phyloP scores from a whole-genome alignment of 2,329 filamentous ascomycete species.

The Byssoonygena ceratinophila region DNA sequence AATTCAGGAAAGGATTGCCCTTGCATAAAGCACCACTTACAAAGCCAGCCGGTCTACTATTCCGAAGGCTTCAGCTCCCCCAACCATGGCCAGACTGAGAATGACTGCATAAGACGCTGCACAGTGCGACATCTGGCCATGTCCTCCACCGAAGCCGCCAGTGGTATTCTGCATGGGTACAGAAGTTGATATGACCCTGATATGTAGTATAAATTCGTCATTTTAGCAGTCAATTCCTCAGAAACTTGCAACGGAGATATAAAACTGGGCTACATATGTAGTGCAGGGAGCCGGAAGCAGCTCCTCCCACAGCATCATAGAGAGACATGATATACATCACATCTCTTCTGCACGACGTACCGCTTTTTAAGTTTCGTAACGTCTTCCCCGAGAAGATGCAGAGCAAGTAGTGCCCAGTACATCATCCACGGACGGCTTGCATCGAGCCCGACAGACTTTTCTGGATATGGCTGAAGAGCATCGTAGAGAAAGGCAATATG shows the following conservation, averaged over 20 bases:
- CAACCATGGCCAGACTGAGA: conserved; percentile 67
- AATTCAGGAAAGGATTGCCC: not conserved
- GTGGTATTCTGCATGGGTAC: conserved; percentile 67
- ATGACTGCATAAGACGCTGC: conserved; percentile 80
- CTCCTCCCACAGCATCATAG: not conserved
- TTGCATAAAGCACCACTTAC: conserved; percentile 28
- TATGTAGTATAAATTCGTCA: conserved; percentile 14
- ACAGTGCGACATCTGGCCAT: conserved; percentile 78
- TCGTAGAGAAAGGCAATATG: conserved; percentile 43
- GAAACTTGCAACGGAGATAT: conserved; percentile 2
- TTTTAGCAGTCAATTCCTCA: too few species aligned
- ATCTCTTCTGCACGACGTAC: conserved; percentile 29
- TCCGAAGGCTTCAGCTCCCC: conserved; percentile 61
- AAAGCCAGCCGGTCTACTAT: conserved; percentile 70
- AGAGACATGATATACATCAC: not conserved
- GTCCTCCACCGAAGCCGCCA: conserved; percentile 89
- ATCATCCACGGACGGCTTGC: conserved; percentile 86
- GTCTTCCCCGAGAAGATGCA: conserved; percentile 69
- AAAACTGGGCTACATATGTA: conserved; percentile 3
- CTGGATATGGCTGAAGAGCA: conserved; percentile 51
- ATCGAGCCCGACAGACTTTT: conserved; percentile 63
- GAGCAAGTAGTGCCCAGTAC: conserved; percentile 76
- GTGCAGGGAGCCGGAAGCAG: not conserved
- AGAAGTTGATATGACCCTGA: conserved; percentile 60
- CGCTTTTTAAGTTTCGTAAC: conserved; percentile 53